Evolutionary conservation across 1,139 yeast species (phyloP), one percentile per base, ranked within the genome.

Genomic region (Taphrina flavorubra): DNA sequence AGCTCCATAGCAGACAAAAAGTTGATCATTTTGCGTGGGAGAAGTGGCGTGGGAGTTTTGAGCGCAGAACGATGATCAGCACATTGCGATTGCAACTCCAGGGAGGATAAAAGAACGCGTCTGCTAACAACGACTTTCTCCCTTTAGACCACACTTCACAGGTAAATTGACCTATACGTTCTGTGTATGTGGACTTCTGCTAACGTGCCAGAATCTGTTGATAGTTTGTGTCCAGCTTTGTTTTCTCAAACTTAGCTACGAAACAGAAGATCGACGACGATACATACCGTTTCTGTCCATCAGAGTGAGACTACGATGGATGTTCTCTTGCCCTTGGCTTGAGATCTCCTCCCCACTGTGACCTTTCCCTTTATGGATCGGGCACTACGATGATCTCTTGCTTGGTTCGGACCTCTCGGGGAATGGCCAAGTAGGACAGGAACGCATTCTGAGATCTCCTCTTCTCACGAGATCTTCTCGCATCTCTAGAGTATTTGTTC

Each of bases 351-450:
- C 62, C 44, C 2, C 62, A 58, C 62, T 46, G 62, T 36, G 53
- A 11, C 34, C 53, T 46, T 44, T 44, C 62, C 31, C 31, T 25
- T 25, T 58, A 8, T 8, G 16, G 37, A 44, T 36, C 16, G 62
- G 62, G 62, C 53, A 44, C 62, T 58, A 58, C 62, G 62, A 58
- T 58, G 62, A 58, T 58, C 62, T 58, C 62, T 58, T 58, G 62
- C 62, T 58, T 42, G 34, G 62, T 16, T 44, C 53, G 42, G 62
- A 58, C 51, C 53, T 36, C 53, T 58, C 53, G 62, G 62, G 53
- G 62, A 58, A 58, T 44, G 62, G 40, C 62, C 34, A 44, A 58
- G 62, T 58, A 58, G 62, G 62, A 58, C 62, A 58, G 62, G 62
- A 58, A 58, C 62, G 62, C 62, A 44, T 58, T 58, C 62, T 58